Base-by-base conservation (phyloP, 192 early-diverging fungal genomes). In the Globomyces pollinis-pini region DNA sequence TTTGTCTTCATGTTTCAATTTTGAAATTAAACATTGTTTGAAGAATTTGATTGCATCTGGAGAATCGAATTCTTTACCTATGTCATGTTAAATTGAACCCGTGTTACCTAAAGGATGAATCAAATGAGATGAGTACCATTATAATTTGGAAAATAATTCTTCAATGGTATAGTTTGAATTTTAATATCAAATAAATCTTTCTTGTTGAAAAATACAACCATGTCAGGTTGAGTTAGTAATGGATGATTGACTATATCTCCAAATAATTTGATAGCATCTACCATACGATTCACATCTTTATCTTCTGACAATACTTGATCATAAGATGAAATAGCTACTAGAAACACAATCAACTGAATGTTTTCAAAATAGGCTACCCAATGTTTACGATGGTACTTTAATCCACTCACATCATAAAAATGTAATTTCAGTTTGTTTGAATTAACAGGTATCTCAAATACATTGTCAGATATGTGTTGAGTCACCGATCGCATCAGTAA, bases 401-500 rank as follows among this genome's bases (percentile, higher is more conserved):
- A 66, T 1, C 75, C 75, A 15, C 67, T 68, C 18, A 77, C 71
- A 50, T 77, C 75, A 38, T 44, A 73, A 26, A 77, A 49, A 54
- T 51, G 15, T 38, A 18, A 44, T 76, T 62, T 29, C 62, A 18
- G 15, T 13, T 42, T 42, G 15, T 42, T 84, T 11, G n/a, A n/a
- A 51, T 77, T 62, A 42, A 88, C 83, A 35, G 64, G 61, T 16
- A 78, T 63, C 16, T 43, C 35, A 45, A 78, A 84, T 43, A 69
- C 59, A 32, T 76, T 83, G 60, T 89, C 87, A 7, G 80, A 77
- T 16, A 89, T 85, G 28, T 77, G 78, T 16, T 84, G 63, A 13
- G 87, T 89, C 68, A 81, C 79, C 21, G 87, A 74, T 53, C 87
- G 73, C 13, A 84, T 74, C 51, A 75, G 72, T 16, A 89, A 63